A percentile compares a stretch with the other conserved stretches of the same genome.
Conservation (phyloP, 257 asterid species). For the Capsicum rhomboideum region DNA sequence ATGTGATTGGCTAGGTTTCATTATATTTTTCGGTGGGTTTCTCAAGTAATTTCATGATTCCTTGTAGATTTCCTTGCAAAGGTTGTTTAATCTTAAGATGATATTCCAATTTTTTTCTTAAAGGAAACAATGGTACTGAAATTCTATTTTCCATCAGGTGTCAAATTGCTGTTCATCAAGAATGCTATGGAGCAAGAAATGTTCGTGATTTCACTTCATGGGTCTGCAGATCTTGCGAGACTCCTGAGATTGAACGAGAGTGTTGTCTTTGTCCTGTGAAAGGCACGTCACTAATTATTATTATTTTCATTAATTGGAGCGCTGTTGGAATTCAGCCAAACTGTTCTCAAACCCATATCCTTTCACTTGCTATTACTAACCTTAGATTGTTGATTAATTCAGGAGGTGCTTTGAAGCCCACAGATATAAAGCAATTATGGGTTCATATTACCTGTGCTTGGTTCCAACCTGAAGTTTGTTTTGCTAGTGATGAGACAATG, state of each 20-base stretch:
- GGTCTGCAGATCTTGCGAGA: slow-evolving; percentile 98
- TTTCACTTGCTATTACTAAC: background rate
- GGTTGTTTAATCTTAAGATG: background rate
- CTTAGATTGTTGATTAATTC: slow-evolving; percentile 12
- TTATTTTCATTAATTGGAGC: background rate
- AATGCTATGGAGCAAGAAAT: slow-evolving; percentile 96
- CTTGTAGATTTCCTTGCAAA: background rate
- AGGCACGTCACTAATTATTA: slow-evolving; percentile 37
- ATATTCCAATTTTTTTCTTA: background rate
- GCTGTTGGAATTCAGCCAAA: background rate
- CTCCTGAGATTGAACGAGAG: slow-evolving; percentile 88
- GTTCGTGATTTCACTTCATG: slow-evolving; percentile 93
- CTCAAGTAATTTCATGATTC: background rate
- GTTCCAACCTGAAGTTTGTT: slow-evolving; percentile 99
- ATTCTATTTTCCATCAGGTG: slow-evolving; percentile 46
- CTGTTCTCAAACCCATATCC: background rate
- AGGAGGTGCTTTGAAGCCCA: slow-evolving; percentile 99
- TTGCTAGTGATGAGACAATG: slow-evolving; percentile 90
- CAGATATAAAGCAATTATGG: slow-evolving; percentile 82
- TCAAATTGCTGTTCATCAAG: slow-evolving; percentile 99
- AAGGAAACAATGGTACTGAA: background rate
- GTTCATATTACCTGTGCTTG: slow-evolving; percentile 99
- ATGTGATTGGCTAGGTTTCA: background rate
- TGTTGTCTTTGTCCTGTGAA: slow-evolving; percentile 99
- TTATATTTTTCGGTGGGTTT: background rate